Evolutionary conservation across 2,329 filamentous ascomycete genomes (phyloP), one percentile per base, ranked within the genome.

Genomic region (Blastomyces gilchristii): DNA sequence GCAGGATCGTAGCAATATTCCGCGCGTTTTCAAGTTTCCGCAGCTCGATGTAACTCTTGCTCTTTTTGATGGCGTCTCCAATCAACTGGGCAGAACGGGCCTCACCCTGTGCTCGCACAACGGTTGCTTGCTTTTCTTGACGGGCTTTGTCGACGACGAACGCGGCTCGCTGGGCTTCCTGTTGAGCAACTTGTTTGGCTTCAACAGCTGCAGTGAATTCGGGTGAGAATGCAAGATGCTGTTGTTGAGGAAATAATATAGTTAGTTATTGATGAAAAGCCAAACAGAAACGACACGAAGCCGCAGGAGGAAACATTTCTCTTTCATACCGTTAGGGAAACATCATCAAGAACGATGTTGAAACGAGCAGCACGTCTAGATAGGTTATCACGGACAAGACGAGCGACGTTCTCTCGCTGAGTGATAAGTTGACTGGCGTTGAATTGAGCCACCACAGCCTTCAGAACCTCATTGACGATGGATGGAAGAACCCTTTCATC

Each of bases 41-140:
- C 74, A 99, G 85, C 79, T 97, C 94, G 67, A 99, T 86, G 77
- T 99, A 99, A 68, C 91, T 89, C 80, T 92, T 89, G 82, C 85
- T 95, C 88, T 97, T 99, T 90, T 97, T 99, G 86, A 99, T 96
- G 66, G 94, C 94, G 61, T 99, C 94, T 78, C 94, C 94, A 72
- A 99, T 97, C 67, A 99, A 87, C 80, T 99, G 92, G 57, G 94
- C 94, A 49, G 94, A 97, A 68, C 94, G 90, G 59, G 94, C 94
- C 81, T 99, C 94, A 91, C 94, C 94, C 86, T 97, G 94, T 3
- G 94, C 94, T 79, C 91, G 91, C 74, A 99, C 94, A 63, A 99
- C 91, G 81, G 92, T 97, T 71, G 94, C 94, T 80, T 99, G 94
- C 83, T 99, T 99, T 84, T 99, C 94, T 80, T 99, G 94, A 69